A percentile compares a stretch with the other conserved stretches of the same genome.
Conservation (phyloP, 257 asterid genomes). For the Jasminum sambac region DNA sequence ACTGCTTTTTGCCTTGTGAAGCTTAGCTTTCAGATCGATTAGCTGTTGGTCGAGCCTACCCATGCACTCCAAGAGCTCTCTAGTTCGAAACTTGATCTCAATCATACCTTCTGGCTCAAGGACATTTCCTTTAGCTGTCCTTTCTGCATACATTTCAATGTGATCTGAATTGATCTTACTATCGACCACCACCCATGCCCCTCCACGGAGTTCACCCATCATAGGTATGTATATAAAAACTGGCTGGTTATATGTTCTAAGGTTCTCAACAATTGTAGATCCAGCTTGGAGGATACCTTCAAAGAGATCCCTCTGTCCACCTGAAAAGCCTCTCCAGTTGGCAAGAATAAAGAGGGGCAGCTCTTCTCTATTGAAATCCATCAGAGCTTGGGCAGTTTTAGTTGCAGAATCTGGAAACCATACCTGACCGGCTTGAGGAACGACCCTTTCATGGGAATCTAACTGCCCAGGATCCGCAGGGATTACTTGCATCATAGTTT, state of each 20-base stretch:
- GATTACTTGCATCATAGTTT: conserved; percentile 93
- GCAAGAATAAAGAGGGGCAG: conserved; percentile 94
- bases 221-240: conserved; percentile 90
- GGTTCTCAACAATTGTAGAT: conserved; percentile 90
- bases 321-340: conserved; percentile 98
- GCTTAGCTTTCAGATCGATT: conserved; percentile 53
- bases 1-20: conserved; percentile 45
- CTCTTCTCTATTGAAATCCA: conserved; percentile 86
- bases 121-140: conserved; percentile 87
- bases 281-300: conserved; percentile 99
- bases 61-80: conserved; percentile 89
- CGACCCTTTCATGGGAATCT: conserved; percentile 88
- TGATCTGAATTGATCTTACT: conserved; percentile 91
- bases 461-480: conserved; percentile 99
- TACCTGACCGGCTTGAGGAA: conserved; percentile 98
- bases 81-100: conserved; percentile 80
- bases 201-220: conserved; percentile 99
- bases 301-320: conserved; percentile 98
- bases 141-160: conserved; percentile 88
- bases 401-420: conserved; percentile 98
- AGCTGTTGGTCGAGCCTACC: conserved; percentile 81
- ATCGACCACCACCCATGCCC: conserved; percentile 98
- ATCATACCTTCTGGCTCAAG: conserved; percentile 95
- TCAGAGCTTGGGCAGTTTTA: conserved; percentile 93
- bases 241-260: conserved; percentile 76